Evolutionary conservation across 192 early-diverging fungal genomes (phyloP).

Genomic region (Cetraspora pellucida): DNA sequence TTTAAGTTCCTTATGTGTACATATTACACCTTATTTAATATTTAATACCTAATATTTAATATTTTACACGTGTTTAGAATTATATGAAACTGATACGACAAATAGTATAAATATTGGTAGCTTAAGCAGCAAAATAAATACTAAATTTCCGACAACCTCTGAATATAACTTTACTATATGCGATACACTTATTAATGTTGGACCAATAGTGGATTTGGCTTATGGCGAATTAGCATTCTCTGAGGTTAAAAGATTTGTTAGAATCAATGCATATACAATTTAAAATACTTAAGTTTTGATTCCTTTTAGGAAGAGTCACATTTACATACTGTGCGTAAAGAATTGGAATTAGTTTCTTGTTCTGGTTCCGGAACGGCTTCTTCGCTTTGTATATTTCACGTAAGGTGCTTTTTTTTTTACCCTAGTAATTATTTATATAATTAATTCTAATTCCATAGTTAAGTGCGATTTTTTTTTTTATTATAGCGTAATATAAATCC

Average conservation of each 20-base stretch:
- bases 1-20: background rate
- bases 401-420: conserved; percentile 27
- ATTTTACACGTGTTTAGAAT: too few relatives aligned
- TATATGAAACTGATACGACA: too few relatives aligned
- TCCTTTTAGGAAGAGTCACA: conserved; percentile 23
- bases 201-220: conserved; percentile 75
- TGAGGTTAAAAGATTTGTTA: conserved; percentile 34
- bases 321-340: conserved; percentile 27
- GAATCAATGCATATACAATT: background rate
- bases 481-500: conserved; percentile 54
- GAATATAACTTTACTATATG: conserved; percentile 68
- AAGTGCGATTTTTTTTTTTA: background rate
- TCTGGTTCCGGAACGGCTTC: conserved; percentile 58
- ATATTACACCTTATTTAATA: too few relatives aligned
- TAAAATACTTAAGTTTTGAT: background rate
- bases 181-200: conserved; percentile 78
- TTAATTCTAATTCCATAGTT: background rate
- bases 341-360: conserved; percentile 54
- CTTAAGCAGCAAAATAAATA: conserved; percentile 13
- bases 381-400: conserved; percentile 55
- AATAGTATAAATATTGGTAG: background rate
- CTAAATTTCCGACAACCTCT: conserved; percentile 37
- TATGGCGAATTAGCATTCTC: conserved; percentile 63
- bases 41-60: too few relatives aligned
- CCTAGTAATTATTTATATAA: background rate